Evolutionary conservation across 2,329 filamentous ascomycete species (phyloP).

Genomic region (Xenosphaeropsis pyriputrescens): DNA sequence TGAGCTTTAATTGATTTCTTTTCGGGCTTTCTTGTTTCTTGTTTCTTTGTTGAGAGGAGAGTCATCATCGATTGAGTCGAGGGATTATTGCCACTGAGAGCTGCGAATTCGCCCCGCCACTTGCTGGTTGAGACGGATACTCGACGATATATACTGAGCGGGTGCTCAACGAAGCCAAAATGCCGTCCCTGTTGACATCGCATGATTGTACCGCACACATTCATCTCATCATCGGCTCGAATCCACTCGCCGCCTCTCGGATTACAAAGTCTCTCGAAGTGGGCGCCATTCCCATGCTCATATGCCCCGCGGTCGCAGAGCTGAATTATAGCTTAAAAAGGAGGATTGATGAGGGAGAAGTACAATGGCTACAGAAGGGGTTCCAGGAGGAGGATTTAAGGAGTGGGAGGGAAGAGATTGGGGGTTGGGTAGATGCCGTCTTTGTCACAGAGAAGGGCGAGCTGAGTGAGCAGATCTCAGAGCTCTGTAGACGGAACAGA

Average conservation of each 20-base stretch:
- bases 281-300: slow-evolving; percentile 66
- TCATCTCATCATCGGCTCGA: slow-evolving; percentile 77
- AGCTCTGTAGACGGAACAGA: slow-evolving; percentile 60
- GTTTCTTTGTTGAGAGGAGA: no score
- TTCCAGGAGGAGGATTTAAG: slow-evolving; percentile 60
- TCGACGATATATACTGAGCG: no score
- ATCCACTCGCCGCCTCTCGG: slow-evolving; percentile 73
- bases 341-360: slow-evolving; percentile 48
- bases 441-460: slow-evolving; percentile 54
- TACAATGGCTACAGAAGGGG: slow-evolving; percentile 47
- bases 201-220: slow-evolving; percentile 55
- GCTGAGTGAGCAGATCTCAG: slow-evolving; percentile 51
- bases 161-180: no score
- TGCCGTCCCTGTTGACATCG: slow-evolving; percentile 49
- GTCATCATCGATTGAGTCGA: background rate
- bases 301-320: slow-evolving; percentile 52
- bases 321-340: slow-evolving; percentile 43
- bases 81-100: background rate
- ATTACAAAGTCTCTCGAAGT: slow-evolving; percentile 68
- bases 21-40: no score
- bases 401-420: slow-evolving; percentile 69
- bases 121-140: no score
- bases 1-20: no score
- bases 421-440: slow-evolving; percentile 71
- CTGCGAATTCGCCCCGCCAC: background rate